Evolutionary conservation across 2,329 filamentous ascomycete species (phyloP), one percentile per base, ranked within the genome.

Genomic region (Dothidotthia symphoricarpi): DNA sequence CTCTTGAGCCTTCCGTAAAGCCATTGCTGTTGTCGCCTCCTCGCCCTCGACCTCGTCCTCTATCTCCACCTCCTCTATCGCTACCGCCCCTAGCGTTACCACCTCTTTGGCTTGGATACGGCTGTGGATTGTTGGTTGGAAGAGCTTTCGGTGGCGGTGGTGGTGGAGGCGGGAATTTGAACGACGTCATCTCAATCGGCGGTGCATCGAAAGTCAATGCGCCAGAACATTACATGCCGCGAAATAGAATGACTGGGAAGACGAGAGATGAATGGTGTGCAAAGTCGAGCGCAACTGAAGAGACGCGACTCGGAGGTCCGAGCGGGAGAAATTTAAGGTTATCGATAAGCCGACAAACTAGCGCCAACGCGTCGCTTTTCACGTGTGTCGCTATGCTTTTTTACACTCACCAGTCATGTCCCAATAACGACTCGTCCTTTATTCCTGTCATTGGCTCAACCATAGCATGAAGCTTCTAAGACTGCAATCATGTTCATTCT

Each of bases 141-240:
- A 55, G 31, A 30, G 63, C 57, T 51, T 59, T 66, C 28, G 59
- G 58, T 28, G 63, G 63, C 40, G 65, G 65, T 13, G 73, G 72
- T 26, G 73, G 73, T 22, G 72, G 72, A 28, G 71, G 72, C n/a
- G 72, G 72, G 34, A 74, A 75, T 13, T 64, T 68, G 51, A 66
- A 75, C 56, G 41, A 56, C 53, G 54, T 51, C 59, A 64, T 64
- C 2, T 15, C 39, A n/a, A 17, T 12, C 3, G 16, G 13, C 39
- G n/a, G 11, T 34, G 13, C 16, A 32, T 39, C 19, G 19, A 9
- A n/a, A n/a, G n/a, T 22, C 19, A 6, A 9, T 22, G 19, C 19
- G 19, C 5, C 19, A 22, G 19, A 9, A 22, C 19, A 22, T n/a
- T n/a, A n/a, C n/a, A n/a, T n/a, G n/a, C n/a, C n/a, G n/a, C n/a